phyloP scores from a whole-genome alignment of 2,329 filamentous ascomycete species.

The Fusarium agapanthi region DNA sequence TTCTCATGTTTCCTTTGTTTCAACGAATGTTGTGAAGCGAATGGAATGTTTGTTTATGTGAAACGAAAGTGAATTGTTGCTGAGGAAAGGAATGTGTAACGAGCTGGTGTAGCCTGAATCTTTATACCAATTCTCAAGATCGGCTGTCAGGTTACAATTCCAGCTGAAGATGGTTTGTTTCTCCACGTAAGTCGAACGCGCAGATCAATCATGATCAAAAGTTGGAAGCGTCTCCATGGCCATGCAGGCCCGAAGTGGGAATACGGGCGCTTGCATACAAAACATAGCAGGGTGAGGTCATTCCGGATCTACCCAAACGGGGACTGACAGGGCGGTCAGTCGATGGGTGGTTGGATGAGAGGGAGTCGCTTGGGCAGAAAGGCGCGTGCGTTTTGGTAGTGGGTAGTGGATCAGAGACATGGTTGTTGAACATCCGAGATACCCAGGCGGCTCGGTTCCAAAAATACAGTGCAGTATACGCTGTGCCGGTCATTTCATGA shows the following conservation, averaged over 20 bases:
- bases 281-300: conserved; percentile 26
- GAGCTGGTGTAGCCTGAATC: conserved; percentile 7
- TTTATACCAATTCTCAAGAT: conserved; percentile 8
- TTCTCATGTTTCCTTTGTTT: conserved; percentile 17
- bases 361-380: not conserved
- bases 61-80: conserved; percentile 25
- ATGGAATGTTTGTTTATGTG: not conserved
- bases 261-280: conserved; percentile 29
- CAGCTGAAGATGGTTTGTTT: not conserved
- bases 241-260: not conserved
- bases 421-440: not conserved
- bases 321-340: conserved; percentile 25
- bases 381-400: conserved; percentile 4
- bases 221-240: conserved; percentile 3
- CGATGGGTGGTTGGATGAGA: conserved; percentile 14
- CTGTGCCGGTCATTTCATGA: conserved; percentile 25
- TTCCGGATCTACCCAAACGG: conserved; percentile 1
- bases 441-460: conserved; percentile 2
- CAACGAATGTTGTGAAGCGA: conserved; percentile 28
- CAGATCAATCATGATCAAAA: conserved; percentile 2
- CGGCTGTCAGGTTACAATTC: not conserved
- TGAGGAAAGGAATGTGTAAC: not conserved
- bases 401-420: not conserved
- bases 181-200: not conserved
- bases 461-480: not conserved